Percentiles rank a stretch among this genome's conserved stretches.
phyloP scores from a whole-genome alignment of 192 early-diverging fungal genomes.

The Mortierella claussenii region DNA sequence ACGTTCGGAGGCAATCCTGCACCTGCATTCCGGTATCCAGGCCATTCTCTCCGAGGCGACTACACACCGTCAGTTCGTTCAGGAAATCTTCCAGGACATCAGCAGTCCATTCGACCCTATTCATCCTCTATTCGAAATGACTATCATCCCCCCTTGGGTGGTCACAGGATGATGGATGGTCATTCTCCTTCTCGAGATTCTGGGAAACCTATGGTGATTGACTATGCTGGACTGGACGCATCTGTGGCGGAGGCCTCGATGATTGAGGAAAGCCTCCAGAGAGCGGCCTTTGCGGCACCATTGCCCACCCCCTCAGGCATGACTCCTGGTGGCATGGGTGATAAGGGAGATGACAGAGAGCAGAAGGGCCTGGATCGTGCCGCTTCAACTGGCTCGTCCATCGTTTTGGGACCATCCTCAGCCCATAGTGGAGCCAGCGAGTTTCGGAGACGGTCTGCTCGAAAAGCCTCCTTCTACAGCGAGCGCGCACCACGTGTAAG shows the following conservation, averaged over 20 bases:
- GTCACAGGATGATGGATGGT: conserved; percentile 11
- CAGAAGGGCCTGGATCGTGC: conserved; percentile 12
- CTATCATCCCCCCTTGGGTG: conserved; percentile 9
- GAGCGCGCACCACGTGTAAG: conserved; percentile 47
- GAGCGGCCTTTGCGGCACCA: background rate
- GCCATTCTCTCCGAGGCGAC: conserved; percentile 6
- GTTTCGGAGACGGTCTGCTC: conserved; percentile 35
- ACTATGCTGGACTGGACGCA: conserved; percentile 36
- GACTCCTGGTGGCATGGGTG: background rate
- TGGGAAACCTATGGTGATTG: conserved; percentile 14
- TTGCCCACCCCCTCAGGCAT: background rate
- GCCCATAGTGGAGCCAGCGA: background rate
- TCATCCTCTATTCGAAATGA: conserved; percentile 14
- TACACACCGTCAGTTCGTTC: conserved; percentile 26
- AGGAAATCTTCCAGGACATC: conserved; percentile 1
- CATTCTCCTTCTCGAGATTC: conserved; percentile 6
- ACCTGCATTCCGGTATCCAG: conserved; percentile 8
- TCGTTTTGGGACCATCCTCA: background rate
- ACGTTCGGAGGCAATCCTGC: conserved; percentile 4
- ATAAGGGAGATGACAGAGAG: too few relatives aligned
- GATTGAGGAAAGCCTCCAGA: conserved; percentile 19
- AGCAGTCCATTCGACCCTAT: conserved; percentile 22
- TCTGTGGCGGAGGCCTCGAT: conserved; percentile 17
- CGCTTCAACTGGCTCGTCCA: conserved; percentile 18
- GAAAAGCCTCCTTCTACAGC: conserved; percentile 50